Evolutionary conservation across 257 asterid species (phyloP).

Genomic region (Echites panduratus): DNA sequence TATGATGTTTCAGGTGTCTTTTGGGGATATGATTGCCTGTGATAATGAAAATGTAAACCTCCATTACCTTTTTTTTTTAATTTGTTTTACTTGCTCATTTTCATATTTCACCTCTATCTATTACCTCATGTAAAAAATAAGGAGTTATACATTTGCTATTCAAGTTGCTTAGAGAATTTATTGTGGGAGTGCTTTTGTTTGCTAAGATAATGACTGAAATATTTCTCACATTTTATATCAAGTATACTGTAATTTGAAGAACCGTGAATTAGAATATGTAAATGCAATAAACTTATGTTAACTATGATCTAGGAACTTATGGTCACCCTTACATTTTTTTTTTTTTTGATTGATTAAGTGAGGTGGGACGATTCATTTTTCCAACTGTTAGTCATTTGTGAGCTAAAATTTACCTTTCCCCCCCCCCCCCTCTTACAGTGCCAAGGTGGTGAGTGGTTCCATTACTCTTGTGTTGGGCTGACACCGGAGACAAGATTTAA

Average conservation of each 20-base stretch:
- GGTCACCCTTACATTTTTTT: neutral
- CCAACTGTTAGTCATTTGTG: neutral
- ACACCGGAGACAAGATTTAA: constrained; percentile 85
- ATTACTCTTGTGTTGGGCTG: constrained; percentile 89
- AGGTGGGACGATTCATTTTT: neutral
- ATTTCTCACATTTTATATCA: neutral
- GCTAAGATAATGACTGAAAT: neutral
- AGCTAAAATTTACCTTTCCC: neutral
- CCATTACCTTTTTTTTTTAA: no score
- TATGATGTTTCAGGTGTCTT: no score
- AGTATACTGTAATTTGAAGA: neutral
- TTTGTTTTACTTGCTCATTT: constrained; percentile 2
- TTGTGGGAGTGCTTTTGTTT: neutral
- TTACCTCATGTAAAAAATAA: neutral
- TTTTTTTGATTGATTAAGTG: neutral
- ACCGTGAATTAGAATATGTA: neutral
- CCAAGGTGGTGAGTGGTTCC: constrained; percentile 99
- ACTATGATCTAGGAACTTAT: neutral
- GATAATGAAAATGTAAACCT: no score
- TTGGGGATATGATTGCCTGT: no score
- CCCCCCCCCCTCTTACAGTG: no score
- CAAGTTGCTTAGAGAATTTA: neutral
- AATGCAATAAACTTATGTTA: neutral
- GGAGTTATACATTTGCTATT: neutral
- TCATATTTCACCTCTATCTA: neutral